Conservation (phyloP, 2,329 filamentous ascomycete species). For the Diaporthe humulicola region DNA sequence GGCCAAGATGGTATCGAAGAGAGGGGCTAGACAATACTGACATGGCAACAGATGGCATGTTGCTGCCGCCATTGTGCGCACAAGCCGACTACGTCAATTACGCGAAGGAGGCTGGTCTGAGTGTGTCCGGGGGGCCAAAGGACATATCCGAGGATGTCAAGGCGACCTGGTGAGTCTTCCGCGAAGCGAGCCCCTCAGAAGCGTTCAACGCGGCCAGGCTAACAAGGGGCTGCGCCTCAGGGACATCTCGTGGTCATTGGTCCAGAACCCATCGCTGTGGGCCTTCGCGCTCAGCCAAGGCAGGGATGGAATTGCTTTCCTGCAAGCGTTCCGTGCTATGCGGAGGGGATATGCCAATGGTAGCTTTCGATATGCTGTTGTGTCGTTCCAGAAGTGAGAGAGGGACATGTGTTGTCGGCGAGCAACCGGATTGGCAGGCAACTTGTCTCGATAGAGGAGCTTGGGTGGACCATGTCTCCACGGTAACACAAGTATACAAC, state of each 20-base stretch:
- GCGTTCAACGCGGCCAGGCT: background rate
- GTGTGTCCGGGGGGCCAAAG: conserved; percentile 59
- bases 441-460: background rate
- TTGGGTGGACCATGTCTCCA: background rate
- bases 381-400: conserved; percentile 64
- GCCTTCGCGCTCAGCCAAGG: conserved; percentile 72
- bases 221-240: conserved; percentile 49
- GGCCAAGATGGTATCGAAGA: background rate
- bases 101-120: conserved; percentile 63
- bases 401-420: background rate
- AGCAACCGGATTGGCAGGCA: background rate
- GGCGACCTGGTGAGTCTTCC: conserved; percentile 66
- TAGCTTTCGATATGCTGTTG: conserved; percentile 70
- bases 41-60: conserved; percentile 65
- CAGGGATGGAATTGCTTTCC: conserved; percentile 70
- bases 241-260: conserved; percentile 73
- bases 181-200: background rate
- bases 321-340: conserved; percentile 74
- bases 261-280: conserved; percentile 72
- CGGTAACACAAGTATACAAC: background rate
- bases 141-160: conserved; percentile 71
- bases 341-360: conserved; percentile 70
- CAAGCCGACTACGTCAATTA: conserved; percentile 65
- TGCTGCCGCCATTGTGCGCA: conserved; percentile 69
- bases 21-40: background rate